These are phyloP conservation scores for Cutaneotrichosporon sp. DNA, from an alignment of 1,284 basidiomycete species.

Conservation along the genomic window DNA sequence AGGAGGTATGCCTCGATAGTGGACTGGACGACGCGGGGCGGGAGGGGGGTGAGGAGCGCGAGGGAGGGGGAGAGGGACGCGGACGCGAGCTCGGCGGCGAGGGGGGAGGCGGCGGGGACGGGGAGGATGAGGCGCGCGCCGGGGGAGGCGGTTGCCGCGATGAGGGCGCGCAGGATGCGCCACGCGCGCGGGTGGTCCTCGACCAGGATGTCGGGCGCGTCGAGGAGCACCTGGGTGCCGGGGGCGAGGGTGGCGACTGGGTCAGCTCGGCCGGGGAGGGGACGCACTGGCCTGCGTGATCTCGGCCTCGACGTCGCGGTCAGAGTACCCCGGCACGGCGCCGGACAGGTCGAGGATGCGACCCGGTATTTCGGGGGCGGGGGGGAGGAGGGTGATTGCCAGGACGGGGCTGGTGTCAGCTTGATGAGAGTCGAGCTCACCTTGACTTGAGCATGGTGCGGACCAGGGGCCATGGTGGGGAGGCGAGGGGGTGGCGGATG, in stretches of 20 bases:
- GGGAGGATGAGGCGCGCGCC: constrained; percentile 65
- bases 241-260: constrained; percentile 23
- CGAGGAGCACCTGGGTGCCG: constrained; percentile 43
- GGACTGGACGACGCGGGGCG: constrained; percentile 62
- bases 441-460: constrained; percentile 6
- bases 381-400: background rate
- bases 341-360: constrained; percentile 14
- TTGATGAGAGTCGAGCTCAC: background rate
- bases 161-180: constrained; percentile 33
- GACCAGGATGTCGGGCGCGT: constrained; percentile 45
- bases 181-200: constrained; percentile 38
- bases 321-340: constrained; percentile 14
- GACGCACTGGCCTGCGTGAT: constrained; percentile 28
- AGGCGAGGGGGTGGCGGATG: constrained; percentile 23
- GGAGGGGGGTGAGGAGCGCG: constrained; percentile 68
- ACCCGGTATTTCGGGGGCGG: background rate
- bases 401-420: constrained; percentile 12
- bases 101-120: constrained; percentile 58
- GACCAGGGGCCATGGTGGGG: constrained; percentile 13
- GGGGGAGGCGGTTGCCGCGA: constrained; percentile 36
- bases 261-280: constrained; percentile 5
- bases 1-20: constrained; percentile 66
- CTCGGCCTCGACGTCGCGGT: constrained; percentile 12
- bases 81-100: constrained; percentile 62
- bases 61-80: constrained; percentile 68